phyloP scores from a whole-genome alignment of 2,329 filamentous ascomycete genomes.

The Stromatinia cepivora region DNA sequence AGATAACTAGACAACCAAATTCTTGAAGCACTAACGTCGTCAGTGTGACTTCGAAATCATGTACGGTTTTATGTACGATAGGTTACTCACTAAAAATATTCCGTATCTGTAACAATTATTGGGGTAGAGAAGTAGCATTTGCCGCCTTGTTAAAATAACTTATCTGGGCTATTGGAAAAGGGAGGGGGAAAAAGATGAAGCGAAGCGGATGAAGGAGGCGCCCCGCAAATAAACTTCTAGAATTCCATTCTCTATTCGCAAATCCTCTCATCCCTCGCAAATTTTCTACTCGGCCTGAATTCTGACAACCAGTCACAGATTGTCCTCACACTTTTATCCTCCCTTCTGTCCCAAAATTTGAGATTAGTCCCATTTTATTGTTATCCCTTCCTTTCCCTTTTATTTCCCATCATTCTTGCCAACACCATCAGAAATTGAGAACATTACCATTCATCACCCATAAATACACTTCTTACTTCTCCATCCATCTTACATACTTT shows the following conservation, averaged over 20 bases:
- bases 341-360: not conserved
- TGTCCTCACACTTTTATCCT: not conserved
- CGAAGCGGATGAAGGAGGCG: conserved; percentile 18
- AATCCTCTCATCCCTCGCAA: not conserved
- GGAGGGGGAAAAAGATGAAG: conserved; percentile 1
- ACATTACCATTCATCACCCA: conserved; percentile 15
- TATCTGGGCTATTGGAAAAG: conserved; percentile 9
- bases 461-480: conserved; percentile 7
- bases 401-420: conserved; percentile 9
- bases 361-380: not conserved
- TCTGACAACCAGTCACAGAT: not conserved
- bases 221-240: conserved; percentile 18
- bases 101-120: conserved; percentile 10
- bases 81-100: conserved; percentile 4
- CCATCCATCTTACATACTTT: not conserved
- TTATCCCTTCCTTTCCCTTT: not conserved
- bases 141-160: not conserved
- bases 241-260: conserved; percentile 14
- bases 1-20: conserved; percentile 9
- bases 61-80: conserved; percentile 15
- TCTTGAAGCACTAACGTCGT: conserved; percentile 15
- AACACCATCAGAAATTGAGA: not conserved
- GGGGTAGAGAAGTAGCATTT: conserved; percentile 8
- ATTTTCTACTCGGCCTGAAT: conserved; percentile 17
- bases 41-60: conserved; percentile 16